Percentiles rank a stretch among this genome's conserved stretches.
Evolutionary conservation across 257 asterid species (phyloP).

Genomic region (Mitragyna speciosa): DNA sequence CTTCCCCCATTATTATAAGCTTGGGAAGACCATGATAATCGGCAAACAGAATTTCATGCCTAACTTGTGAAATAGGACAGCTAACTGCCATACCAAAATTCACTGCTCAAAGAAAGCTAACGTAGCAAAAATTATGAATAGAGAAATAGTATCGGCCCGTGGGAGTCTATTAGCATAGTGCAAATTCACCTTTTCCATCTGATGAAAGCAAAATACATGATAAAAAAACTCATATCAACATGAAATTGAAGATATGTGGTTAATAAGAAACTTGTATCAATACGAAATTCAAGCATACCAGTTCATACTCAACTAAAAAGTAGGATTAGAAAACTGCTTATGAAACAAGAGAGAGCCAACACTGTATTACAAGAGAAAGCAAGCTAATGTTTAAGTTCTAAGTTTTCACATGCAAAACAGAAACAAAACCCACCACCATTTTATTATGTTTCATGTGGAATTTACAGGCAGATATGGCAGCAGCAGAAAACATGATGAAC

Average conservation of each 20-base stretch:
- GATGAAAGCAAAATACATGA: neutral
- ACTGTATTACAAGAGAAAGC: neutral
- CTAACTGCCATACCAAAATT: too few relatives aligned
- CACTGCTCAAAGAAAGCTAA: neutral
- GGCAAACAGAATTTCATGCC: neutral
- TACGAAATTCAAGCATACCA: neutral
- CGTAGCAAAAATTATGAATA: too few relatives aligned
- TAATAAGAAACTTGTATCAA: neutral
- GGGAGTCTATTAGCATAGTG: neutral
- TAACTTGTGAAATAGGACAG: neutral
- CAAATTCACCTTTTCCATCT: too few relatives aligned
- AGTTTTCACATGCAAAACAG: too few relatives aligned
- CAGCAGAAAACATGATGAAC: neutral
- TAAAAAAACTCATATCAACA: neutral
- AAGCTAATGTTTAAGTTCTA: neutral
- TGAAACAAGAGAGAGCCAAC: neutral
- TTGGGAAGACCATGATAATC: neutral
- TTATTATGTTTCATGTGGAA: neutral
- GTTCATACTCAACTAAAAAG: neutral
- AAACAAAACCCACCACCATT: neutral
- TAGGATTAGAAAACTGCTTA: neutral
- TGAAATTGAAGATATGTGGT: too few relatives aligned
- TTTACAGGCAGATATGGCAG: neutral
- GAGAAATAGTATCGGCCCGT: neutral
- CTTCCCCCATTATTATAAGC: too few relatives aligned